Percentiles rank a stretch among this genome's conserved stretches.
These are phyloP conservation scores for Aureobasidium leucospermi DNA, from an alignment of 2,329 filamentous ascomycete genomes.

Conservation along the genomic window DNA sequence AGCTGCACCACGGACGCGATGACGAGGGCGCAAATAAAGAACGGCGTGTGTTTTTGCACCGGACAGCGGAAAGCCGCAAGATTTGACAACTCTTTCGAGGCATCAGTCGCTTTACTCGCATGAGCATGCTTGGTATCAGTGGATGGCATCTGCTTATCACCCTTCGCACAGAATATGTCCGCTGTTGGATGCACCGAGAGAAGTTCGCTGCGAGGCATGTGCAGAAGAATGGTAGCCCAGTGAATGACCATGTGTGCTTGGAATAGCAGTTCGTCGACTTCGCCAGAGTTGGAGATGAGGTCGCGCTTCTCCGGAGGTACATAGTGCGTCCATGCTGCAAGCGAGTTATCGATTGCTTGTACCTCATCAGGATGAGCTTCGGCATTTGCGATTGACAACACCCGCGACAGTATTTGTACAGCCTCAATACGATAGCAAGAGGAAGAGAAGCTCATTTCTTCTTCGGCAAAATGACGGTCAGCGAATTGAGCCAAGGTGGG, in stretches of 20 bases:
- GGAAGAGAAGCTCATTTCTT: slow-evolving; percentile 68
- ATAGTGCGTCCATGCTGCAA: slow-evolving; percentile 72
- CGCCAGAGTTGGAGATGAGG: slow-evolving; percentile 61
- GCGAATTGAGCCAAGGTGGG: slow-evolving; percentile 68
- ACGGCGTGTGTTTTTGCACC: slow-evolving; percentile 65
- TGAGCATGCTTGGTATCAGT: slow-evolving; percentile 51
- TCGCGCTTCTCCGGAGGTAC: slow-evolving; percentile 66
- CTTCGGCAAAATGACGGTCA: slow-evolving; percentile 62
- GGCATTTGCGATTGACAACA: slow-evolving; percentile 47
- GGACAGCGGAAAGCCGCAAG: slow-evolving; percentile 67
- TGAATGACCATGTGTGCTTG: slow-evolving; percentile 76
- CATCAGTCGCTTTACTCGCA: slow-evolving; percentile 71
- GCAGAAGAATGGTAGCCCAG: slow-evolving; percentile 61
- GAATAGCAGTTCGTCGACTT: slow-evolving; percentile 84
- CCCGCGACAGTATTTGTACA: slow-evolving; percentile 67
- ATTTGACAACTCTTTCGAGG: slow-evolving; percentile 69
- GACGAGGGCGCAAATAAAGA: slow-evolving; percentile 75
- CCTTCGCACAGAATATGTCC: slow-evolving; percentile 32
- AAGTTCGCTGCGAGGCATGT: slow-evolving; percentile 71
- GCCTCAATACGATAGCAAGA: slow-evolving; percentile 81
- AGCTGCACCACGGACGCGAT: slow-evolving; percentile 75
- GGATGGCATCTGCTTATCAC: slow-evolving; percentile 46
- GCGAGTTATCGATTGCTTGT: slow-evolving; percentile 51
- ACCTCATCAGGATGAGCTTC: slow-evolving; percentile 36
- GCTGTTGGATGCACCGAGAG: slow-evolving; percentile 51